Evolutionary conservation across 805 yeast species (phyloP).

Genomic region (Ogataea sp.): DNA sequence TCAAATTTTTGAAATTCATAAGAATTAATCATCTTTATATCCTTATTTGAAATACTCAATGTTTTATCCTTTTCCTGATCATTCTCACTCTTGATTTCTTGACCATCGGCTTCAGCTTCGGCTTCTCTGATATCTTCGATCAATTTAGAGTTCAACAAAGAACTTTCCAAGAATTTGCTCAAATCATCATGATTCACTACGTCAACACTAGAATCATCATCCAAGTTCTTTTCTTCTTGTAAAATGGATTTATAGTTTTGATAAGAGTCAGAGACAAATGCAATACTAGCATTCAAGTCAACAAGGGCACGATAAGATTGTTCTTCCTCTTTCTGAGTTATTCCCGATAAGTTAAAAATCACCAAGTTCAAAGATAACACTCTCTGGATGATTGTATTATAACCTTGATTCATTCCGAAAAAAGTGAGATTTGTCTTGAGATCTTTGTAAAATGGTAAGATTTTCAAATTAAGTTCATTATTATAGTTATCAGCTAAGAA

Average conservation of each 20-base stretch:
- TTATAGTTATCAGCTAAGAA: neutral
- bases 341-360: neutral
- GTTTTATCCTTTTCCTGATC: too few species aligned
- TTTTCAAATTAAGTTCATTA: neutral
- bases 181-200: neutral
- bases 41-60: neutral
- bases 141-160: neutral
- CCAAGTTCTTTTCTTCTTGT: neutral
- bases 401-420: neutral
- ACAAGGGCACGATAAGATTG: neutral
- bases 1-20: neutral
- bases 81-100: too few species aligned
- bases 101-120: too few species aligned
- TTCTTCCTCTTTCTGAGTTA: neutral
- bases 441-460: neutral
- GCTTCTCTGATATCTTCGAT: too few species aligned
- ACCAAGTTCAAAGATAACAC: neutral
- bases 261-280: neutral
- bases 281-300: neutral
- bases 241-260: neutral
- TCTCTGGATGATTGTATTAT: neutral
- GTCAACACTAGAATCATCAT: neutral
- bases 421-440: neutral
- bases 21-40: neutral
- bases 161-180: neutral